Evolutionary conservation across 176 grass and related monocot species (phyloP).

Genomic region (Saccharum officinarum): DNA sequence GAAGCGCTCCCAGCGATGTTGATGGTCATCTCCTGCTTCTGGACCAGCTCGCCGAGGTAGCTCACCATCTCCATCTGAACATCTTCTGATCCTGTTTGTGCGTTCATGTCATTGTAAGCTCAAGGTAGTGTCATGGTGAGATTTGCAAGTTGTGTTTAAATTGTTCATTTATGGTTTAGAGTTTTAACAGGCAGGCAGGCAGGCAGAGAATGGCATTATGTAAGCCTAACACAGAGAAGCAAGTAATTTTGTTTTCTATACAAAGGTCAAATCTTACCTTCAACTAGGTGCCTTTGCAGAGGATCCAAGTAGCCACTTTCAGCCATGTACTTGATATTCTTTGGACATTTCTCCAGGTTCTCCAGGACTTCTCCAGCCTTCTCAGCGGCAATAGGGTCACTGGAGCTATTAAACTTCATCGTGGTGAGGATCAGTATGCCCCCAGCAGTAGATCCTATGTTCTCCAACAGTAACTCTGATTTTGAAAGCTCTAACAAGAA

Average conservation of each 20-base stretch:
- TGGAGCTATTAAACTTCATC: slow-evolving; percentile 72
- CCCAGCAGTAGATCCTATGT: slow-evolving; percentile 60
- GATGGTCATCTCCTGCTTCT: slow-evolving; percentile 81
- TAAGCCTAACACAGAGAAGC: background rate
- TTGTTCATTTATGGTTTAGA: slow-evolving; percentile 15
- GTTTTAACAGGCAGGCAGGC: background rate
- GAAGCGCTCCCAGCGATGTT: slow-evolving; percentile 59
- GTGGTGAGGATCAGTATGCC: slow-evolving; percentile 80
- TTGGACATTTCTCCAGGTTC: slow-evolving; percentile 82
- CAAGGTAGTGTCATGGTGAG: background rate
- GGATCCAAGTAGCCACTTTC: slow-evolving; percentile 89
- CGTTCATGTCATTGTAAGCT: slow-evolving; percentile 28
- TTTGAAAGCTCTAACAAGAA: slow-evolving; percentile 86
- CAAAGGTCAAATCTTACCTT: slow-evolving; percentile 53
- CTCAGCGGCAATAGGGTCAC: slow-evolving; percentile 56
- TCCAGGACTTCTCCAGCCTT: slow-evolving; percentile 67
- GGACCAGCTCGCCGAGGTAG: slow-evolving; percentile 79
- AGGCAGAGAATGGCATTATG: background rate
- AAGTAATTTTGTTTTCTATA: background rate
- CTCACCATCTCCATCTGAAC: slow-evolving; percentile 91
- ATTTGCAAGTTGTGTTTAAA: background rate
- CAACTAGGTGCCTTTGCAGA: slow-evolving; percentile 73
- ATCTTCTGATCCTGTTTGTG: slow-evolving; percentile 69
- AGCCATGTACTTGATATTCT: slow-evolving; percentile 95
- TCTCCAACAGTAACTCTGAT: slow-evolving; percentile 58